These are phyloP conservation scores for Nemania abortiva DNA, from an alignment of 2,329 filamentous ascomycete genomes.

Conservation along the genomic window DNA sequence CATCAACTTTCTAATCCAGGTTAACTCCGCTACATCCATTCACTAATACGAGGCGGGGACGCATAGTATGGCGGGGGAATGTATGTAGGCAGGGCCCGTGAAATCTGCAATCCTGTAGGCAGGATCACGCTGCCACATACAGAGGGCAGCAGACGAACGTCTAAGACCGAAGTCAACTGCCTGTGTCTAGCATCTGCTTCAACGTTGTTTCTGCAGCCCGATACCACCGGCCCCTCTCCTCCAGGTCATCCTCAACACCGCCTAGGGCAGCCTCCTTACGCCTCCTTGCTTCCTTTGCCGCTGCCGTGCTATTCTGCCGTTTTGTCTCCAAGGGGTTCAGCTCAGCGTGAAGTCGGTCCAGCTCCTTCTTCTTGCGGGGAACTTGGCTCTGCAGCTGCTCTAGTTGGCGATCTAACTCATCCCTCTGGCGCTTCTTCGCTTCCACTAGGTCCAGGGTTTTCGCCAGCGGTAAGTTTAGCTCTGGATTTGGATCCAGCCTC, in stretches of 20 bases:
- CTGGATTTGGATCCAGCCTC: slow-evolving; percentile 56
- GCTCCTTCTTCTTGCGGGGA: slow-evolving; percentile 74
- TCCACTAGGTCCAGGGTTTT: slow-evolving; percentile 68
- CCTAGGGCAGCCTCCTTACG: slow-evolving; percentile 75
- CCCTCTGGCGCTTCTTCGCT: slow-evolving; percentile 62
- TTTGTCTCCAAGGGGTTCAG: slow-evolving; percentile 76
- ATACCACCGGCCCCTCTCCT: slow-evolving; percentile 81
- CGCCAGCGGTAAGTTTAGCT: slow-evolving; percentile 67
- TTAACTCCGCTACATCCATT: too few species aligned
- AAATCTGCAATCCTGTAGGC: too few species aligned
- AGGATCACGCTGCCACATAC: too few species aligned
- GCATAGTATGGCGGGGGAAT: too few species aligned
- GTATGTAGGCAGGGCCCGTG: too few species aligned
- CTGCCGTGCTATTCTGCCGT: slow-evolving; percentile 72
- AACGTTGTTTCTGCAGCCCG: slow-evolving; percentile 74
- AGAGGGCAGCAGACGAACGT: not conserved
- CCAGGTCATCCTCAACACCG: slow-evolving; percentile 77
- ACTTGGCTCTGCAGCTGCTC: slow-evolving; percentile 72
- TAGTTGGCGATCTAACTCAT: slow-evolving; percentile 72
- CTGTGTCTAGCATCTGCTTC: slow-evolving; percentile 71
- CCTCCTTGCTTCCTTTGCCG: slow-evolving; percentile 77
- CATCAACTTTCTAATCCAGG: too few species aligned
- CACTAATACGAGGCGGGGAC: too few species aligned
- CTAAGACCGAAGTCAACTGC: slow-evolving; percentile 28
- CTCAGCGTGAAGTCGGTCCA: slow-evolving; percentile 75